Percentiles rank a stretch among this genome's conserved stretches.
phyloP scores from a whole-genome alignment of 116 monocot genomes.

The Dioscorea cayenensis region DNA sequence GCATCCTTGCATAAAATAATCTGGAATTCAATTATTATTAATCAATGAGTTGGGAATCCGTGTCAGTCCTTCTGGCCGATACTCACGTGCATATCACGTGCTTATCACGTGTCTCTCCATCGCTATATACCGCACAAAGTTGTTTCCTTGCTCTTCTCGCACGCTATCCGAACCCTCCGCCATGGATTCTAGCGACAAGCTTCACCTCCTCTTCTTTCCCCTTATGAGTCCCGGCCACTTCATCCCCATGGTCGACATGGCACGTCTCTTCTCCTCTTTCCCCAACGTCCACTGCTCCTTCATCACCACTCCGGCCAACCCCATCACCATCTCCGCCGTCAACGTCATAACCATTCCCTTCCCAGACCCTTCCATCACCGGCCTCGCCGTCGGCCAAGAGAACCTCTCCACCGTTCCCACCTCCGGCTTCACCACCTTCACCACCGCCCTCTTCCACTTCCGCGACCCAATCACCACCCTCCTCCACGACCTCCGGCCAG shows the following conservation, averaged over 20 bases:
- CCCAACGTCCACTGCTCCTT: not conserved
- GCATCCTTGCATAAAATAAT: too few species aligned
- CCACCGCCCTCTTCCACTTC: not conserved
- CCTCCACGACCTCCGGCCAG: not conserved
- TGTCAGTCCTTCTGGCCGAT: not conserved
- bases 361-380: not conserved
- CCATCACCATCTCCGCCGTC: not conserved
- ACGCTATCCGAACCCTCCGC: not conserved
- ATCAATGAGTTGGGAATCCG: not conserved
- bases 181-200: not conserved
- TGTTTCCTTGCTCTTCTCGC: not conserved
- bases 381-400: not conserved
- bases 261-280: not conserved
- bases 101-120: too few species aligned
- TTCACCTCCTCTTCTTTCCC: not conserved
- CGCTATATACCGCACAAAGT: too few species aligned
- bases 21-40: too few species aligned
- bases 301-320: not conserved
- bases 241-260: constrained; percentile 5
- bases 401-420: not conserved
- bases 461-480: not conserved
- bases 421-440: not conserved
- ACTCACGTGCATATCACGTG: not conserved
- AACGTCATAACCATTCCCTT: not conserved
- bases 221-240: not conserved